Conservation (phyloP, 2,329 filamentous ascomycete species). For the Calonectria montana region DNA sequence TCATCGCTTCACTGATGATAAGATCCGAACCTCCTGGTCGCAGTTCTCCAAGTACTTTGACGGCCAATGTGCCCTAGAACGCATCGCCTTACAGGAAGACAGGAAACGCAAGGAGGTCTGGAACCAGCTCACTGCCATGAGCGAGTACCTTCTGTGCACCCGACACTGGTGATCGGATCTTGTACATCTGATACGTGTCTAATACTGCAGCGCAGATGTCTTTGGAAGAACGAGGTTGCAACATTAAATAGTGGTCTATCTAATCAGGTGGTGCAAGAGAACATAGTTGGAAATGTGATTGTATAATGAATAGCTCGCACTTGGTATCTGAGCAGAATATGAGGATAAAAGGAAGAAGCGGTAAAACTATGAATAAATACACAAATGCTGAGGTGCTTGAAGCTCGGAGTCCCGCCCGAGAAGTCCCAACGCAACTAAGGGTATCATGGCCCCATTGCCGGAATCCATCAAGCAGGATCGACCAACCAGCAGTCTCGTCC, state of each 20-base stretch:
- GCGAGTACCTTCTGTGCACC: constrained; percentile 74
- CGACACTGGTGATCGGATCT: constrained; percentile 71
- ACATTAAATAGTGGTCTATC: background rate
- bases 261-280: background rate
- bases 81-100: constrained; percentile 85
- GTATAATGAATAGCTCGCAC: constrained; percentile 36
- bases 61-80: constrained; percentile 84
- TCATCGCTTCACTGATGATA: constrained; percentile 64
- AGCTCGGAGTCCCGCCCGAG: constrained; percentile 27
- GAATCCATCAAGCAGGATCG: constrained; percentile 12
- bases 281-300: constrained; percentile 22
- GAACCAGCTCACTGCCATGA: constrained; percentile 71
- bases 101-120: constrained; percentile 88
- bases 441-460: constrained; percentile 24
- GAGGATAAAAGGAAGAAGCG: constrained; percentile 39
- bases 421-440: constrained; percentile 17
- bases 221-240: background rate
- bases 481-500: constrained; percentile 12
- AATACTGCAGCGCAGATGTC: background rate
- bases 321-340: constrained; percentile 42
- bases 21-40: constrained; percentile 76
- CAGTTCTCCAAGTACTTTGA: constrained; percentile 88
- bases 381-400: constrained; percentile 32
- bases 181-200: background rate
- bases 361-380: constrained; percentile 43